A percentile compares a stretch with the other conserved stretches of the same genome.
phyloP scores from a whole-genome alignment of 768 basidiomycete genomes.

The Hortiboletus campestris region DNA sequence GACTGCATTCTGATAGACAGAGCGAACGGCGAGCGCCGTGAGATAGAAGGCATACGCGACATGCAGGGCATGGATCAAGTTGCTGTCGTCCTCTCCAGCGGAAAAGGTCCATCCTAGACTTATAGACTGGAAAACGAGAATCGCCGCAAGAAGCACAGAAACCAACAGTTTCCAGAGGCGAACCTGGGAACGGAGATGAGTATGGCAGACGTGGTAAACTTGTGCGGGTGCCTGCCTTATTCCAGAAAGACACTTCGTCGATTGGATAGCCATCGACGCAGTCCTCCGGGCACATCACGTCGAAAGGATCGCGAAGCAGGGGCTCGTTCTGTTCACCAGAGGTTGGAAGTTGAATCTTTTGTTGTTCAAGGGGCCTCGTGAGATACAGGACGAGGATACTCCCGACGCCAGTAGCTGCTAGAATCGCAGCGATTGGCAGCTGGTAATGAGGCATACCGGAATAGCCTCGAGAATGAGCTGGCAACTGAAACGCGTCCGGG shows the following conservation, averaged over 20 bases:
- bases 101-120: conserved; percentile 50
- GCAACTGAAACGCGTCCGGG: not conserved
- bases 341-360: conserved; percentile 51
- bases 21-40: conserved; percentile 47
- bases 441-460: conserved; percentile 58
- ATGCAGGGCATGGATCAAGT: conserved; percentile 44
- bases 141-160: conserved; percentile 42
- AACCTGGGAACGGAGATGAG: conserved; percentile 41
- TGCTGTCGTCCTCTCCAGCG: conserved; percentile 26
- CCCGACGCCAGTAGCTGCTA: conserved; percentile 42
- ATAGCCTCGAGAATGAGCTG: not conserved
- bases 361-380: conserved; percentile 37
- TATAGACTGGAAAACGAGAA: conserved; percentile 51
- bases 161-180: conserved; percentile 56
- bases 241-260: conserved; percentile 59
- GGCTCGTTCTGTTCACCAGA: conserved; percentile 24
- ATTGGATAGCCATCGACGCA: conserved; percentile 64
- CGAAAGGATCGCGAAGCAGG: conserved; percentile 53
- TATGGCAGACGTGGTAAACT: not conserved
- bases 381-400: conserved; percentile 47
- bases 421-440: conserved; percentile 48
- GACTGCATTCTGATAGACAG: conserved; percentile 47
- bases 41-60: conserved; percentile 59
- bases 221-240: conserved; percentile 37
- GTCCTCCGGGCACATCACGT: conserved; percentile 73